These are phyloP conservation scores for Lolium multiflorum DNA, from an alignment of 176 grass and related monocot genomes.

Conservation along the genomic window DNA sequence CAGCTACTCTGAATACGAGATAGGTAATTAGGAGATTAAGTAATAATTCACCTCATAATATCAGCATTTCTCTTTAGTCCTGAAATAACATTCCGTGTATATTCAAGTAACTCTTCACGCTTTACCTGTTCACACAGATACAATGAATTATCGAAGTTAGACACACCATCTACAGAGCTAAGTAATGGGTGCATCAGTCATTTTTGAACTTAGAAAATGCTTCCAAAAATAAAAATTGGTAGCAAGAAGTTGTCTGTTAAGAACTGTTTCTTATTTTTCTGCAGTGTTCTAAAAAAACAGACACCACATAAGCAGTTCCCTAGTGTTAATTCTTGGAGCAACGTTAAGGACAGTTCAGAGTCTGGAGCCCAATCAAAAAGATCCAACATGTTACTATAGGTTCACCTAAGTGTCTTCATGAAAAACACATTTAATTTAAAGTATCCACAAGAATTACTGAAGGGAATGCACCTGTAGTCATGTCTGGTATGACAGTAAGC, in stretches of 20 bases:
- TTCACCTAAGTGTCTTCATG: conserved; percentile 9
- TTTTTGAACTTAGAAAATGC: conserved; percentile 32
- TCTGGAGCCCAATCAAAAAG: conserved; percentile 8
- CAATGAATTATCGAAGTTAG: not conserved
- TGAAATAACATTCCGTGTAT: conserved; percentile 81
- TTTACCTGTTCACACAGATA: conserved; percentile 73
- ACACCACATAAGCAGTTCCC: conserved; percentile 8
- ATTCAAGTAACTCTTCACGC: conserved; percentile 92
- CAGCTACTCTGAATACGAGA: conserved; percentile 1
- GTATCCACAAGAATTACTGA: not conserved
- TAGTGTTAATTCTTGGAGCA: not conserved
- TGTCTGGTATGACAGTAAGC: not conserved
- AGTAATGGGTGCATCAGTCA: not conserved
- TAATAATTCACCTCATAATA: conserved; percentile 74
- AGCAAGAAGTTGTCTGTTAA: conserved; percentile 5
- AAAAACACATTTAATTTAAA: conserved; percentile 28
- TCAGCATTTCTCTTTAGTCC: conserved; percentile 94
- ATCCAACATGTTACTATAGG: conserved; percentile 2
- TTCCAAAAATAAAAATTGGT: conserved; percentile 29
- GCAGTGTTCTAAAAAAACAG: conserved; percentile 1
- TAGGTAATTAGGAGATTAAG: conserved; percentile 40
- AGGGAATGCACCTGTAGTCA: not conserved
- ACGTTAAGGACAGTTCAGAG: not conserved
- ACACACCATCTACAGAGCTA: not conserved
- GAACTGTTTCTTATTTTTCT: conserved; percentile 5